These are phyloP conservation scores for Sphagnum fallax DNA, from an alignment of 228 moss, liverwort and hornwort genomes.

Conservation along the genomic window DNA sequence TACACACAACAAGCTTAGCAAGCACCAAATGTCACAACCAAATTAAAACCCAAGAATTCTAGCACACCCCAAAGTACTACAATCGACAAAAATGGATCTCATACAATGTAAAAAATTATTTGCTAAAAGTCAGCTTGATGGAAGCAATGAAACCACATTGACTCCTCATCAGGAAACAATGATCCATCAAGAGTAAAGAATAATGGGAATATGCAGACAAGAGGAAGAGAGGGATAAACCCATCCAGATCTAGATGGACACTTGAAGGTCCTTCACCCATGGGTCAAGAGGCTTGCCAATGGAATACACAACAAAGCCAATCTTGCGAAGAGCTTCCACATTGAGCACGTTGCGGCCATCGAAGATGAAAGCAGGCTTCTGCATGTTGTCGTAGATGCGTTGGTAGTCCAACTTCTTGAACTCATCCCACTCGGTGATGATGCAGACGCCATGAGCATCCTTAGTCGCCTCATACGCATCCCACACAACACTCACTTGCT, in stretches of 20 bases:
- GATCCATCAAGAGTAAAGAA: too few species aligned
- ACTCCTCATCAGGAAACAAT: too few species aligned
- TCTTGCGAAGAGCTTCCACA: constrained; percentile 4
- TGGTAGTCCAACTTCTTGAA: constrained; percentile 9
- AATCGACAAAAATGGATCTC: too few species aligned
- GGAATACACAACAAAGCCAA: constrained; percentile 3
- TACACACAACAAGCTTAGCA: too few species aligned
- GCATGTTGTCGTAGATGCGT: constrained; percentile 7
- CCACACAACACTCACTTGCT: constrained; percentile 4
- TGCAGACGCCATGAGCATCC: constrained; percentile 3
- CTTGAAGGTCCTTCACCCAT: constrained; percentile 3
- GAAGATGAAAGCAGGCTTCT: constrained; percentile 8
- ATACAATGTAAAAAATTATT: too few species aligned
- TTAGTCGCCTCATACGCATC: constrained; percentile 4
- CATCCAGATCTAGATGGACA: background rate
- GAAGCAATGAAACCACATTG: too few species aligned
- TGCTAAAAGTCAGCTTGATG: too few species aligned
- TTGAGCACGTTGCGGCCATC: constrained; percentile 7
- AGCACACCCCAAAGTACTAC: too few species aligned
- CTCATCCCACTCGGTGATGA: constrained; percentile 10
- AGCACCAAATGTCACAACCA: too few species aligned
- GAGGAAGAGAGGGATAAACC: background rate
- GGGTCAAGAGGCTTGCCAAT: constrained; percentile 6
- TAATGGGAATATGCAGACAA: too few species aligned
- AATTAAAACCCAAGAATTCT: too few species aligned